Conservation (phyloP, 768 basidiomycete species). For the Serendipita vermifera region DNA sequence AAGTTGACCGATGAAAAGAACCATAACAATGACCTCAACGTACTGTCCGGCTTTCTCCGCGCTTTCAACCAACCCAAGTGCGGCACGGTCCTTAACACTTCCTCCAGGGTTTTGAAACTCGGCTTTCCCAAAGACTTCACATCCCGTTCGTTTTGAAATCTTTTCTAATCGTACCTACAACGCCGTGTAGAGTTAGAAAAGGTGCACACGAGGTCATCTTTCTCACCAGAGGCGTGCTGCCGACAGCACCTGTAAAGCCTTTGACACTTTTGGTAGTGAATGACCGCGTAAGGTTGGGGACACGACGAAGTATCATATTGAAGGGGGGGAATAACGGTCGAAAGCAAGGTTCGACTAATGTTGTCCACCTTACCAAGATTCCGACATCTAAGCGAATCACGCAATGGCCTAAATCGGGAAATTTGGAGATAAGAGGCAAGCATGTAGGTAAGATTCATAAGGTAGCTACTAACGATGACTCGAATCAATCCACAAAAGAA, state of each 20-base stretch:
- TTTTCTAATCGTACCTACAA: slow-evolving; percentile 66
- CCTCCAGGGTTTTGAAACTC: slow-evolving; percentile 99
- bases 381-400: too few species aligned
- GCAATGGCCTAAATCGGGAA: too few species aligned
- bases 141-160: slow-evolving; percentile 72
- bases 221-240: slow-evolving; percentile 83
- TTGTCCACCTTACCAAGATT: too few species aligned
- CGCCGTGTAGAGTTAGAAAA: not conserved
- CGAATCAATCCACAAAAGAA: too few species aligned
- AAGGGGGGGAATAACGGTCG: not conserved
- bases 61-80: slow-evolving; percentile 71
- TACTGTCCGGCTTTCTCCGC: slow-evolving; percentile 77
- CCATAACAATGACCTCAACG: slow-evolving; percentile 22
- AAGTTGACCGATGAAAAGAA: not conserved
- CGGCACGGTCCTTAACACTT: slow-evolving; percentile 95
- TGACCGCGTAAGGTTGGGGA: not conserved
- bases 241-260: slow-evolving; percentile 79
- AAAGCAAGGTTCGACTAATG: not conserved
- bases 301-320: not conserved
- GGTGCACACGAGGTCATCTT: not conserved
- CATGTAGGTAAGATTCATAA: too few species aligned
- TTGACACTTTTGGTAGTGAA: slow-evolving; percentile 38
- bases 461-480: too few species aligned
- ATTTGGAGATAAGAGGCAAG: too few species aligned
- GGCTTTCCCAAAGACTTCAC: slow-evolving; percentile 83